Evolutionary conservation across 768 basidiomycete species (phyloP).

Genomic region (Russula foetens): DNA sequence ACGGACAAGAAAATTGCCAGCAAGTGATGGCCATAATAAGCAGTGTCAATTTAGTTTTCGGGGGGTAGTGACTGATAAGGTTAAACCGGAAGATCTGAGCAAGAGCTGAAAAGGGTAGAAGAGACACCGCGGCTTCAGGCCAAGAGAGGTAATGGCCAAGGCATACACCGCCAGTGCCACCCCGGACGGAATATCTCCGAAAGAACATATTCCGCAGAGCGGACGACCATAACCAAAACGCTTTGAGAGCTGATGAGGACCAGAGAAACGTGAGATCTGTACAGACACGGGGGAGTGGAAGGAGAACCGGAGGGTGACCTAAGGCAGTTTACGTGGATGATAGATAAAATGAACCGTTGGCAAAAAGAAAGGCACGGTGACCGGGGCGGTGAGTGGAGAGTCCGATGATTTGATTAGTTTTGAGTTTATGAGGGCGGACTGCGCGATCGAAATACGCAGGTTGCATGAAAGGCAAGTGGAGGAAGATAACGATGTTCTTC

Average conservation of each 20-base stretch:
- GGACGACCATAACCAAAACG: neutral
- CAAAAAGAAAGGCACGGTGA: neutral
- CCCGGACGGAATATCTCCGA: neutral
- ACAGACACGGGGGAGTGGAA: neutral
- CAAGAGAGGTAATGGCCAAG: neutral
- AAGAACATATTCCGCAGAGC: neutral
- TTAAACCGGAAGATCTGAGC: constrained; percentile 1
- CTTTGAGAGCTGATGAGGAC: neutral
- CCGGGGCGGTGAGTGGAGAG: neutral
- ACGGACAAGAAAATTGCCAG: constrained; percentile 5
- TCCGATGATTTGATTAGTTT: neutral
- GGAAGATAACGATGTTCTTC: constrained; percentile 4
- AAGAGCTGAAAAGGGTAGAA: neutral
- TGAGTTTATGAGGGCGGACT: neutral
- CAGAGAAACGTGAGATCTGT: neutral
- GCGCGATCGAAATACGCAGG: neutral
- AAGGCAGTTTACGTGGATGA: neutral
- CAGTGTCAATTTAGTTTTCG: neutral
- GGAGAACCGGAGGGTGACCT: neutral
- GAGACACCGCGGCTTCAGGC: neutral
- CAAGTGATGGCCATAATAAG: constrained; percentile 3
- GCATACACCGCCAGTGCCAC: neutral
- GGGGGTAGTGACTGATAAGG: constrained; percentile 12
- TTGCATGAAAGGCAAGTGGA: neutral
- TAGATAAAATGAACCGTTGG: neutral